These are phyloP conservation scores for Phytopythium cucurbitacearum DNA, from an alignment of 352 stramenopile genomes.

Conservation along the genomic window DNA sequence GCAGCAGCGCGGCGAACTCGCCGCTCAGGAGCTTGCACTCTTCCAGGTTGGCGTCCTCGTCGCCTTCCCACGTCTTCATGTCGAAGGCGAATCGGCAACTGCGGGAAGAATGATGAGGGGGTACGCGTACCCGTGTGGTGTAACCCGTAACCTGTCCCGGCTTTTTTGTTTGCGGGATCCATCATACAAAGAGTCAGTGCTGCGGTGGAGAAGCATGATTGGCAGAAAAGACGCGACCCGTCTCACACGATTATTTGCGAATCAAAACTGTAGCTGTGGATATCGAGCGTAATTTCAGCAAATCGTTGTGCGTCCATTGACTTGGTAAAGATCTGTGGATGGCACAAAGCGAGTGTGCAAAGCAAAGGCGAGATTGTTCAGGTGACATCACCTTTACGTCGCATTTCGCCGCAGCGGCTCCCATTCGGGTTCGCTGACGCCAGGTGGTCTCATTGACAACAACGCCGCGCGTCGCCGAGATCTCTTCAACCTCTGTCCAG, in stretches of 20 bases:
- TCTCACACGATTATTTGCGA: background rate
- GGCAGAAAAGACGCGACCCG: background rate
- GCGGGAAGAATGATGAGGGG: background rate
- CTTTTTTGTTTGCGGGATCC: background rate
- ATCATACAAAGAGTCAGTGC: background rate
- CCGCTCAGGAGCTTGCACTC: constrained; percentile 85
- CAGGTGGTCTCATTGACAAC: no score
- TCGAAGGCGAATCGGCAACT: constrained; percentile 1
- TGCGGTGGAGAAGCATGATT: background rate
- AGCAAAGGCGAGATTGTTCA: no score
- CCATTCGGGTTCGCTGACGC: no score
- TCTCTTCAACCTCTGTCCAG: no score
- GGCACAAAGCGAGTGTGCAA: no score
- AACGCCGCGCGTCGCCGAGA: no score
- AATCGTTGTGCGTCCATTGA: no score
- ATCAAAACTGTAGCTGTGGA: background rate
- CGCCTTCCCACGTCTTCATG: constrained; percentile 25
- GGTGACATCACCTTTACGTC: no score
- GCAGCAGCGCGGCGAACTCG: constrained; percentile 67
- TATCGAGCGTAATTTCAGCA: no score
- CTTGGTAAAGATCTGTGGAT: no score
- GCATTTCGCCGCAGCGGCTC: no score
- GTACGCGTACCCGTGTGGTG: background rate
- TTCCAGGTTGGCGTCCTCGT: constrained; percentile 23
- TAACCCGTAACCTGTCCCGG: background rate